These are phyloP conservation scores for Brassica incana DNA, from an alignment of 345 rosid species.

Conservation along the genomic window DNA sequence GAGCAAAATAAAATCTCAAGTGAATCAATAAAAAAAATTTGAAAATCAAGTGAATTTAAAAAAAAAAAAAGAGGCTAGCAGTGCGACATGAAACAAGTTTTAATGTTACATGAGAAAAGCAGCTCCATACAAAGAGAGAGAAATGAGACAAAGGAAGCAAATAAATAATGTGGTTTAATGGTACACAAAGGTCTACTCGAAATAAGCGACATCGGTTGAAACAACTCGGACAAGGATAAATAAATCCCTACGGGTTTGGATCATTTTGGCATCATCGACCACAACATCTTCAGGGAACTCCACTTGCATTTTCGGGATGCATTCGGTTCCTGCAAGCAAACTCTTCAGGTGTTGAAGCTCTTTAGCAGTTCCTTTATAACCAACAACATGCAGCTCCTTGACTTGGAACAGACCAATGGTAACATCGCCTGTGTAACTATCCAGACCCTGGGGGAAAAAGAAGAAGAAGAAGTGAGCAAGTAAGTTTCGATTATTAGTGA, in stretches of 20 bases:
- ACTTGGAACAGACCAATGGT: neutral
- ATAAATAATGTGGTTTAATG: too few species aligned
- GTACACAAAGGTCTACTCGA: neutral
- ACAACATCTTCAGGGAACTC: neutral
- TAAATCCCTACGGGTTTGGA: neutral
- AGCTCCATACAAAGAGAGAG: too few species aligned
- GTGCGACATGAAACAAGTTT: too few species aligned
- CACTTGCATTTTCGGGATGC: neutral
- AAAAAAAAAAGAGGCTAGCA: too few species aligned
- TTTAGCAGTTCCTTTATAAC: neutral
- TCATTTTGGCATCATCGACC: neutral
- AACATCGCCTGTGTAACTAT: neutral
- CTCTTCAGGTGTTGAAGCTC: neutral
- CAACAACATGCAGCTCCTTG: conserved; percentile 8
- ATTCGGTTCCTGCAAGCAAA: neutral
- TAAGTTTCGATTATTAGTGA: too few species aligned
- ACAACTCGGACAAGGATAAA: neutral
- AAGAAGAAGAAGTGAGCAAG: neutral
- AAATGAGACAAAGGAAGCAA: too few species aligned
- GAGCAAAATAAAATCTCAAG: too few species aligned
- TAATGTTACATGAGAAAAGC: too few species aligned
- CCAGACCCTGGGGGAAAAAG: neutral
- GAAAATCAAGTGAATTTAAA: too few species aligned
- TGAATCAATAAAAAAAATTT: too few species aligned
- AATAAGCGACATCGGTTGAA: neutral